A percentile compares a stretch with the other conserved stretches of the same genome.
These are phyloP conservation scores for Phytophthora macrochlamydospora DNA, from an alignment of 352 stramenopile genomes.

Conservation along the genomic window DNA sequence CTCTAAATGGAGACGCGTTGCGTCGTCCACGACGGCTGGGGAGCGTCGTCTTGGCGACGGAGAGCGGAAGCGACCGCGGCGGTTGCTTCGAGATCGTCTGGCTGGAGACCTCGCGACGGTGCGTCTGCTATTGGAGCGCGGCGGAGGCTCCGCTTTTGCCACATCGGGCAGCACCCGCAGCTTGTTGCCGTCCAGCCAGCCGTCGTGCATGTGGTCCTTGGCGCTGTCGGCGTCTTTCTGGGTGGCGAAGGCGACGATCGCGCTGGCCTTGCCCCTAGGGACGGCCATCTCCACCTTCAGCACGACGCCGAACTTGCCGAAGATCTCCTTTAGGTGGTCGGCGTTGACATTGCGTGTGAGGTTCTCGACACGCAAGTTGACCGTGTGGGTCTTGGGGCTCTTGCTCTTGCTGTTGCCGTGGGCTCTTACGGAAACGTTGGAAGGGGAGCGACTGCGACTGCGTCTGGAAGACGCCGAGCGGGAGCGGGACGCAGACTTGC, in stretches of 20 bases:
- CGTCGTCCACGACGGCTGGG: constrained; percentile 26
- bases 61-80: constrained; percentile 25
- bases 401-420: background rate
- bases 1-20: constrained; percentile 53
- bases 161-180: constrained; percentile 54
- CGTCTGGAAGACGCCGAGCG: constrained; percentile 14
- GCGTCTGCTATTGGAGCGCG: constrained; percentile 2
- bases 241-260: constrained; percentile 63
- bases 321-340: constrained; percentile 86
- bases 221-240: constrained; percentile 59
- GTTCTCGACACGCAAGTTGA: constrained; percentile 75
- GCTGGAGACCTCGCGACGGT: constrained; percentile 25
- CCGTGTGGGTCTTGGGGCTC: constrained; percentile 20
- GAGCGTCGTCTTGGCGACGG: constrained; percentile 25
- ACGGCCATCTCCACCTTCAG: constrained; percentile 57
- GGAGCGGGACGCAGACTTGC: constrained; percentile 3
- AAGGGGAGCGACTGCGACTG: constrained; percentile 15
- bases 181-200: constrained; percentile 84
- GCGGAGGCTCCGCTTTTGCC: constrained; percentile 13
- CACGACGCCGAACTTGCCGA: constrained; percentile 84
- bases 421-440: background rate
- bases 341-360: constrained; percentile 86
- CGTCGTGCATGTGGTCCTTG: constrained; percentile 82
- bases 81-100: constrained; percentile 13
- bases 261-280: constrained; percentile 41